Percentiles rank a stretch among this genome's conserved stretches.
phyloP scores from a whole-genome alignment of 2,329 filamentous ascomycete species.

The Phyllosticta paracitricarpa region DNA sequence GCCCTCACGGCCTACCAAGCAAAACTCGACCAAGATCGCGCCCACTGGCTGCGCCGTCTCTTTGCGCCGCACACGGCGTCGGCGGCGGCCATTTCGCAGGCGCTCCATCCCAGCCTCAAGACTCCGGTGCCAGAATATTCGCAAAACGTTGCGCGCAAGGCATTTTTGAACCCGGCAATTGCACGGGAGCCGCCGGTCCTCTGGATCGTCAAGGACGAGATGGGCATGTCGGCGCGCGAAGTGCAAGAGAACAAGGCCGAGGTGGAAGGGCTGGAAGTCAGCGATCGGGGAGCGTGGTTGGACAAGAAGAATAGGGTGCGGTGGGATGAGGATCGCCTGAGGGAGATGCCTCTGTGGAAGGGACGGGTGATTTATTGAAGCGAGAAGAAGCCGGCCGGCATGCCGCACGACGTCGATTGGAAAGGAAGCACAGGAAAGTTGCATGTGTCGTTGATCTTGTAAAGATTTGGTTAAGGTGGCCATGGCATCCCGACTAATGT shows the following conservation, averaged over 20 bases:
- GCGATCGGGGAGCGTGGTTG: constrained; percentile 35
- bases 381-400: background rate
- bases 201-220: constrained; percentile 37
- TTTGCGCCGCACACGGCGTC: constrained; percentile 9
- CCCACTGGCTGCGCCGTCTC: background rate
- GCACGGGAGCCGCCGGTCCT: constrained; percentile 33
- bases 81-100: constrained; percentile 1
- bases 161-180: constrained; percentile 36
- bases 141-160: constrained; percentile 28
- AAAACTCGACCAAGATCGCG: background rate
- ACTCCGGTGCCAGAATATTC: constrained; percentile 11
- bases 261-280: constrained; percentile 28
- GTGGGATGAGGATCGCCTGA: constrained; percentile 34
- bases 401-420: background rate
- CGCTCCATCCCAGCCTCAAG: constrained; percentile 5
- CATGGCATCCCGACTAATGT: too few relatives aligned
- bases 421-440: background rate
- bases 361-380: constrained; percentile 25
- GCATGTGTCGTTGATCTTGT: background rate
- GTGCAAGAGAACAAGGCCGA: constrained; percentile 31
- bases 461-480: too few relatives aligned
- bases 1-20: background rate
- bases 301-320: constrained; percentile 36
- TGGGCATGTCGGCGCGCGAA: constrained; percentile 34
- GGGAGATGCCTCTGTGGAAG: constrained; percentile 35